Evolutionary conservation across 306 rosid genomes (phyloP), one percentile per base, ranked within the genome.

Genomic region (Astragalus glycyphyllos): DNA sequence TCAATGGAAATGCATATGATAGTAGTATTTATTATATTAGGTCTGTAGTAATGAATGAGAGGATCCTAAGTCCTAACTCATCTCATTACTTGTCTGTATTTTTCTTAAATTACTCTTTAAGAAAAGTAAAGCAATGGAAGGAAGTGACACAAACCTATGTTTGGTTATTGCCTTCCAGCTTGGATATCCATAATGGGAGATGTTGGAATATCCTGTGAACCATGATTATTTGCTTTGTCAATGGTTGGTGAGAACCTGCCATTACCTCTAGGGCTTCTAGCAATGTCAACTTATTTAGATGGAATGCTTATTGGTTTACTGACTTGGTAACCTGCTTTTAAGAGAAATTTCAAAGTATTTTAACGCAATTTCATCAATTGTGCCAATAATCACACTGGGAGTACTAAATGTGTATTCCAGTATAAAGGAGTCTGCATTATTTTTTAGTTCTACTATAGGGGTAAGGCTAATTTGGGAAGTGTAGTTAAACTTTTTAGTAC

Each of bases 361-460:
- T 2, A 85, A 83, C 86, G 86, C 71, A 65, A 58, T 58, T 68
- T 86, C 96, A 66, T 86, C 91, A 69, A 65, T 77, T 10, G 73
- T 71, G 68, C 78, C 77, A 11, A 12, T 85, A 29, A 80, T 69
- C 35, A 68, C 86, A 73, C 54, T 83, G 34, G 90, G 88, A 45
- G 97, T 83, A 74, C 86, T 79, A 55, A 80, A 79, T 7, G 6
- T 74, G 68, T 71, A 86, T 82, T 86, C 71, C 86, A 87, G 55
- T 86, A 90, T 16, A 92, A 64, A 29, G 98, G 98, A 7, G 96
- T 86, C 72, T 92, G 96, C 69, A 90, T 77, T 65, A n/a, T n/a
- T 88, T 88, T 82, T 90, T 92, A 92, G 86, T 77, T 90, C 98
- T 23, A 23, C 29, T 23, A 23, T 23, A 23, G 29, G 29, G 2